Percentiles rank a stretch among this genome's conserved stretches.
phyloP scores from a whole-genome alignment of 1,139 yeast species.

The Yamadazyma sp. region DNA sequence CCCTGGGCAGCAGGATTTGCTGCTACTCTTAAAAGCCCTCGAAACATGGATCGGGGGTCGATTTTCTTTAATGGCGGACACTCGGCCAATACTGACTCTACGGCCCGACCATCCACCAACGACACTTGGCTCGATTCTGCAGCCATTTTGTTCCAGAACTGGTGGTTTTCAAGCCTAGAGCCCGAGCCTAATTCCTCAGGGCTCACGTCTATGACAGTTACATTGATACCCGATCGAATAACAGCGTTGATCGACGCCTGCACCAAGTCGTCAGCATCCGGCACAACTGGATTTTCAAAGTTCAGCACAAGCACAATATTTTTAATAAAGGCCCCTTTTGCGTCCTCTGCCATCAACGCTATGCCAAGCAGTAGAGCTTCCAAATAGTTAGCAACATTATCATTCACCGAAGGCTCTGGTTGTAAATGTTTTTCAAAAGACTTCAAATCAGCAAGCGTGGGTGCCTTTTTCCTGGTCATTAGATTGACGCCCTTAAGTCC shows the following conservation, averaged over 20 bases:
- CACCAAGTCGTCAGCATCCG: conserved; percentile 15
- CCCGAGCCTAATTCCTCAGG: conserved; percentile 8
- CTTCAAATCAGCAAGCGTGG: conserved; percentile 23
- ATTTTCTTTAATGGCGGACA: conserved; percentile 33
- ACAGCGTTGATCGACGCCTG: conserved; percentile 20
- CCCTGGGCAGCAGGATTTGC: conserved; percentile 16
- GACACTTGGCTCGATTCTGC: conserved; percentile 14
- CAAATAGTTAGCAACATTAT: conserved; percentile 21
- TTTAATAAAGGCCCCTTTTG: conserved; percentile 30
- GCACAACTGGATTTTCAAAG: conserved; percentile 19
- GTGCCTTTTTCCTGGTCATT: conserved; percentile 20
- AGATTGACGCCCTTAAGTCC: conserved; percentile 28
- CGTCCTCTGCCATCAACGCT: conserved; percentile 29
- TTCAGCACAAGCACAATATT: conserved; percentile 50
- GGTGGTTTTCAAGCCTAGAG: neutral
- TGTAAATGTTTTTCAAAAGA: conserved; percentile 12
- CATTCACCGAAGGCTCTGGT: conserved; percentile 7
- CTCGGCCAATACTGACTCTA: conserved; percentile 13
- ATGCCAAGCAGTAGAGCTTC: conserved; percentile 31
- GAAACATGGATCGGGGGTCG: conserved; percentile 35
- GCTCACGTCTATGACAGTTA: conserved; percentile 29
- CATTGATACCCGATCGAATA: conserved; percentile 22
- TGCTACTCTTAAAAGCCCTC: conserved; percentile 44
- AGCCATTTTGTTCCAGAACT: conserved; percentile 18
- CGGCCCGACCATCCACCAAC: conserved; percentile 18